Base-by-base conservation (phyloP, 768 basidiomycete species). In the Omphalotus guepiniiformis region DNA sequence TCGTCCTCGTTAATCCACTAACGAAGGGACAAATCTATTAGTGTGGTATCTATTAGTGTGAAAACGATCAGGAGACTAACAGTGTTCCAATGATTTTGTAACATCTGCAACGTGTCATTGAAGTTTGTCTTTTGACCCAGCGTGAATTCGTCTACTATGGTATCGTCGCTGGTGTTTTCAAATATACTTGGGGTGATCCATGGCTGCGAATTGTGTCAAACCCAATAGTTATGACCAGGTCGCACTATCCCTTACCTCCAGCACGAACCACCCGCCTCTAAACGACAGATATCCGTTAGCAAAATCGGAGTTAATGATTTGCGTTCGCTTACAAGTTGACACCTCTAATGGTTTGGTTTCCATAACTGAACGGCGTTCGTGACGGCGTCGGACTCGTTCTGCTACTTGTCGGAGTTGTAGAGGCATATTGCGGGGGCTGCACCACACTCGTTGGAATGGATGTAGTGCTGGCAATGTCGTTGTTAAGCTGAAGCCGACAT, bases 131-230 rank as follows among this genome's bases (percentile, higher is more conserved):
- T 29, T 27, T 75, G 68, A 1, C 83, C 81, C 15, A 84, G 70
- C 1, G 82, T 85, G 52, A 68, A 83, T 58, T 83, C 81, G 52
- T 85, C 82, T 5, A 83, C 64, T 26, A 85, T 72, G 30, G 64
- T 65, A 27, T 66, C 62, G 52, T 83, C 80, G 30, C 73, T 72
- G 28, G 80, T 85, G 57, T 69, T 75, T 51, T 81, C 71, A 51
- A 88, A 88, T 9, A 88, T 68, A 55, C 82, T 84, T 1, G 86
- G 86, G 2, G 83, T 87, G 47, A 88, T 88, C 86, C 86, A 88
- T 26, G 85, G 84, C 81, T 86, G 49, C 11, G 28, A 46, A 32
- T 32, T 39, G 47, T 27, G 15, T 27, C 25, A 35, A 36, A 42
- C 29, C 27, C 25, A 38, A 39, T 19, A 9, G 23, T 18, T 27